Conservation (phyloP, 1,139 yeast species). For the Suhomyces panamericanus region DNA sequence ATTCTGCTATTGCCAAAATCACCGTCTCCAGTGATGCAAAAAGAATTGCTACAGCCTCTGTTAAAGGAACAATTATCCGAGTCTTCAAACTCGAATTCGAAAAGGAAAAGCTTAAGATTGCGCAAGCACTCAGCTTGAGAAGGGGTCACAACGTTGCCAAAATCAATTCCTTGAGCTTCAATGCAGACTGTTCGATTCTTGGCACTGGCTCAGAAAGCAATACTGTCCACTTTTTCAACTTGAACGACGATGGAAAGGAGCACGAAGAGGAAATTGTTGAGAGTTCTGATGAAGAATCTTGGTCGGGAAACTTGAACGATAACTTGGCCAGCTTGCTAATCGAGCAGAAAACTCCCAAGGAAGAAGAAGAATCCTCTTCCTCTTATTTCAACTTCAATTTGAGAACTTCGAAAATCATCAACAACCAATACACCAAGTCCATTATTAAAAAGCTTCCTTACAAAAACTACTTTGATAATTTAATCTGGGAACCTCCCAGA, state of each 20-base stretch:
- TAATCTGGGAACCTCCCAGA: slow-evolving; percentile 48
- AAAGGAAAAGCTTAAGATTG: slow-evolving; percentile 19
- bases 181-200: slow-evolving; percentile 48
- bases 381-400: slow-evolving; percentile 22
- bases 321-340: slow-evolving; percentile 44
- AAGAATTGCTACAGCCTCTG: slow-evolving; percentile 65
- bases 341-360: slow-evolving; percentile 25
- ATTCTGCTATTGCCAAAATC: slow-evolving; percentile 48
- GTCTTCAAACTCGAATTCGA: slow-evolving; percentile 33
- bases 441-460: slow-evolving; percentile 45
- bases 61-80: slow-evolving; percentile 70
- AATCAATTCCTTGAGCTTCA: slow-evolving; percentile 58
- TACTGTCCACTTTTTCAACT: slow-evolving; percentile 64
- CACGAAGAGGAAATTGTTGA: slow-evolving; percentile 5
- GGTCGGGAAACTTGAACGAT: slow-evolving; percentile 43
- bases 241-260: slow-evolving; percentile 22
- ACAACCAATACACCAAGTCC: slow-evolving; percentile 40
- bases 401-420: slow-evolving; percentile 25
- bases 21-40: slow-evolving; percentile 52
- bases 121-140: slow-evolving; percentile 54
- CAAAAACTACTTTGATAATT: slow-evolving; percentile 42
- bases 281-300: slow-evolving; percentile 11
- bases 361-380: slow-evolving; percentile 17
- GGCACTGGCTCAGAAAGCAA: slow-evolving; percentile 69
- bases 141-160: slow-evolving; percentile 66